Percentiles rank a stretch among this genome's conserved stretches.
These are phyloP conservation scores for Saraca asoca DNA, from an alignment of 331 rosid genomes.

Conservation along the genomic window DNA sequence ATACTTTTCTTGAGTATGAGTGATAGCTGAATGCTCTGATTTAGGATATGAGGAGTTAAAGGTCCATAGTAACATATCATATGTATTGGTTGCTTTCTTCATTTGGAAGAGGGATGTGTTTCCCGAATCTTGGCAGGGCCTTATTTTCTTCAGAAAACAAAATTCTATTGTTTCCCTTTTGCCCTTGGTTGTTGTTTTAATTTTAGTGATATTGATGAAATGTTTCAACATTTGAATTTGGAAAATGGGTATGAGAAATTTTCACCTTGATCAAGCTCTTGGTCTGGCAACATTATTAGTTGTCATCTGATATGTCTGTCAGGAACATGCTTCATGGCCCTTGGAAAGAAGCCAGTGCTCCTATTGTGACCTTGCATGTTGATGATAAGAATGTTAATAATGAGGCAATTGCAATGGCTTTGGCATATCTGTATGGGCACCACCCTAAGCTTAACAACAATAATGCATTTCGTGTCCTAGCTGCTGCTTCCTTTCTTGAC, in stretches of 20 bases:
- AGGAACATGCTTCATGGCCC: slow-evolving; percentile 99
- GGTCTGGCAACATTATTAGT: slow-evolving; percentile 7
- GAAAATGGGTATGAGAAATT: not conserved
- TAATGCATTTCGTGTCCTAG: slow-evolving; percentile 94
- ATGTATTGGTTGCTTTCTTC: too few species aligned
- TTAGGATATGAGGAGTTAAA: too few species aligned
- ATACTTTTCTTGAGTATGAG: too few species aligned
- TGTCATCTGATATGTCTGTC: slow-evolving; percentile 20
- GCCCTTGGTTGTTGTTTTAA: not conserved
- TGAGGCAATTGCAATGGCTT: slow-evolving; percentile 84
- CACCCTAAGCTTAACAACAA: slow-evolving; percentile 85
- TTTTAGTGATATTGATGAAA: not conserved
- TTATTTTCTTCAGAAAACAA: too few species aligned
- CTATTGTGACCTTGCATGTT: slow-evolving; percentile 64
- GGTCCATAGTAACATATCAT: too few species aligned
- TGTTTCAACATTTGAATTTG: not conserved
- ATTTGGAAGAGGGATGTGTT: too few species aligned
- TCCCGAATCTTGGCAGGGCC: too few species aligned
- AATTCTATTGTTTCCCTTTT: not conserved
- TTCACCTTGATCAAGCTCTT: not conserved
- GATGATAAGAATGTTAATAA: slow-evolving; percentile 90
- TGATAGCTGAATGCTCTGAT: too few species aligned
- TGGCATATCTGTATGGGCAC: slow-evolving; percentile 92
- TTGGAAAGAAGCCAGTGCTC: slow-evolving; percentile 97
- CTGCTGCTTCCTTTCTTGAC: slow-evolving; percentile 98